phyloP scores from a whole-genome alignment of 139 green algal genomes.

The Chlorella sp. region DNA sequence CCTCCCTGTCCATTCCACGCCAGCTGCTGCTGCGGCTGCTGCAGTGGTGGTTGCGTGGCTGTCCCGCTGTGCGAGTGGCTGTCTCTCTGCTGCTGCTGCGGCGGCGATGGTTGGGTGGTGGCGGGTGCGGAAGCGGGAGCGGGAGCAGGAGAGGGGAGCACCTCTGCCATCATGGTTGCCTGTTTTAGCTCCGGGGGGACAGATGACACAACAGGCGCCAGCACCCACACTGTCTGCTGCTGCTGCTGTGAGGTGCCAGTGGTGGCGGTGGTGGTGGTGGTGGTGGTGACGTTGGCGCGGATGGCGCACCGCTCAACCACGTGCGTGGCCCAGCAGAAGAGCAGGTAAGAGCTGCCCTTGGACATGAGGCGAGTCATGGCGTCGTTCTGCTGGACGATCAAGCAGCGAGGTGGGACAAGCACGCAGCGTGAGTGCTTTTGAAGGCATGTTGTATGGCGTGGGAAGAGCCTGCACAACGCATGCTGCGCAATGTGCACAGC shows the following conservation, averaged over 20 bases:
- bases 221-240: background rate
- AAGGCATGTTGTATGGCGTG: too few relatives aligned
- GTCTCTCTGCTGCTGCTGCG: too few relatives aligned
- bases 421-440: too few relatives aligned
- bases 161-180: constrained; percentile 5
- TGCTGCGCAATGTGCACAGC: too few relatives aligned
- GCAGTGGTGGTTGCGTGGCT: background rate
- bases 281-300: background rate
- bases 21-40: background rate
- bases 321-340: constrained; percentile 29
- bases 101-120: too few relatives aligned
- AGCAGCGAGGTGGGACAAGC: too few relatives aligned
- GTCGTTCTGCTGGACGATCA: background rate
- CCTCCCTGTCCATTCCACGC: too few relatives aligned
- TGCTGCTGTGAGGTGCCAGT: background rate
- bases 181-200: constrained; percentile 16
- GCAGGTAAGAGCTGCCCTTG: constrained; percentile 3
- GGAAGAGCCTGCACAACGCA: too few relatives aligned
- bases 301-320: constrained; percentile 23
- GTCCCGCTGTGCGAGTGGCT: too few relatives aligned
- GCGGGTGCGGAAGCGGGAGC: too few relatives aligned
- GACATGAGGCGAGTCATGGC: background rate
- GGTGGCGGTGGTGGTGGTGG: background rate
- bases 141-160: too few relatives aligned
- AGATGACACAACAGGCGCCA: constrained; percentile 13